Evolutionary conservation across 75 land plant species (phyloP).

Genomic region (Cunninghamia lanceolata): DNA sequence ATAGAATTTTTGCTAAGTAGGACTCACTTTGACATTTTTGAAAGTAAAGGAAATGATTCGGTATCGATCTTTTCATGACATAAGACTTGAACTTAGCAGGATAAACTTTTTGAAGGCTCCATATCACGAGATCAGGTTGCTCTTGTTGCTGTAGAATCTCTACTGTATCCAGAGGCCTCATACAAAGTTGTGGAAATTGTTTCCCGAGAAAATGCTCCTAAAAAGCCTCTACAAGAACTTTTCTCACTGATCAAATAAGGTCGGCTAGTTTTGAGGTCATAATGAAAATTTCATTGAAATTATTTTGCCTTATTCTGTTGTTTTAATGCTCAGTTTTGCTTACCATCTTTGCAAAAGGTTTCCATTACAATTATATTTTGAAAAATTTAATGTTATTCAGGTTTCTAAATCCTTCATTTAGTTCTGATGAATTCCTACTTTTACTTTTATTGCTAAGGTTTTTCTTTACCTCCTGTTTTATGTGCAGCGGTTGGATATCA

Average conservation of each 20-base stretch:
- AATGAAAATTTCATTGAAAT: background rate
- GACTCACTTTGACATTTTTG: background rate
- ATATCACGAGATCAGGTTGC: slow-evolving; percentile 93
- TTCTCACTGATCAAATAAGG: slow-evolving; percentile 50
- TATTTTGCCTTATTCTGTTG: background rate
- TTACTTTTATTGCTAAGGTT: background rate
- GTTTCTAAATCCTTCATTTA: background rate
- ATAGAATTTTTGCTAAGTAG: background rate
- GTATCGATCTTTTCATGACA: background rate
- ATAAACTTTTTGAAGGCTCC: slow-evolving; percentile 74
- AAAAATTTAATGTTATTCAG: background rate
- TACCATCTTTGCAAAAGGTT: background rate
- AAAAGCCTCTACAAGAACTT: slow-evolving; percentile 56
- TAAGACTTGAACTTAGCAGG: slow-evolving; percentile 32
- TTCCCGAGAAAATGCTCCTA: slow-evolving; percentile 58
- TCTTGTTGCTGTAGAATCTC: slow-evolving; percentile 79
- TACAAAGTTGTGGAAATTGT: slow-evolving; percentile 93
- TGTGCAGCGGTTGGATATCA: background rate
- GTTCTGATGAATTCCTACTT: background rate
- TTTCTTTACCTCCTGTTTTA: background rate
- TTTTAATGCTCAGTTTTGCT: background rate
- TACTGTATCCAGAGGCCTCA: slow-evolving; percentile 61
- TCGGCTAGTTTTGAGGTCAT: background rate
- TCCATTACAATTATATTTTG: background rate
- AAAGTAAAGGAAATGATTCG: background rate